Base-by-base conservation (phyloP, 2,329 filamentous ascomycete species). In the Claviceps capensis region DNA sequence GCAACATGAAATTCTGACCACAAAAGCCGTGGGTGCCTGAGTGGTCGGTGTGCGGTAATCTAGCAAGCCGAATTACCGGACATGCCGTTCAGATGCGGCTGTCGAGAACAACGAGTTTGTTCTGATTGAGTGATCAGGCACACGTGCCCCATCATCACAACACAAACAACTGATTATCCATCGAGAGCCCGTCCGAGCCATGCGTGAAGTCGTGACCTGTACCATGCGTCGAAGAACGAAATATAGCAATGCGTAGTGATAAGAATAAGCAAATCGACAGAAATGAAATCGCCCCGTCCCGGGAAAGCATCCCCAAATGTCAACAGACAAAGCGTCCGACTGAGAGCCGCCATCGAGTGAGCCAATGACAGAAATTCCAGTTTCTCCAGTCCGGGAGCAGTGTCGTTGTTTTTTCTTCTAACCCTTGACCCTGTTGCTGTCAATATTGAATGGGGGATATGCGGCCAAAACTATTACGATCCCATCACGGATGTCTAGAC, bases 201-300 rank as follows among this genome's bases (percentile, higher is more conserved):
- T 65, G 59, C 57, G 56, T 64, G 55, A 66, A 64, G 59, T 65
- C 30, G 23, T 54, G 51, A 66, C 62, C 58, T 57, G 56, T 59
- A 60, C 63, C 57, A 65, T 62, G 59, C 60, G 65, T 69, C 65
- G 65, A 69, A 71, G 67, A 70, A 68, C 67, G 60, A 69, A 66
- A 69, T 67, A 68, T 62, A 68, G 62, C 63, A 65, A 62, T 64
- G 65, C 60, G 62, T 63, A 59, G 66, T 61, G 53, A 60, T 57
- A 50, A 56, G 57, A 60, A 8, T 22, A 34, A 16, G 40, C 47
- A 54, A 57, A 57, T 58, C 60, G 59, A 55, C 37, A 49, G 30
- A 50, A 54, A 38, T 23, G 44, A 46, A 38, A 59, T 53, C 54
- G 58, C 59, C 51, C 50, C 52, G 19, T 48, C 48, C 23, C 38